Evolutionary conservation across 2,329 filamentous ascomycete genomes (phyloP).

Genomic region (Talaromyces rugulosus): DNA sequence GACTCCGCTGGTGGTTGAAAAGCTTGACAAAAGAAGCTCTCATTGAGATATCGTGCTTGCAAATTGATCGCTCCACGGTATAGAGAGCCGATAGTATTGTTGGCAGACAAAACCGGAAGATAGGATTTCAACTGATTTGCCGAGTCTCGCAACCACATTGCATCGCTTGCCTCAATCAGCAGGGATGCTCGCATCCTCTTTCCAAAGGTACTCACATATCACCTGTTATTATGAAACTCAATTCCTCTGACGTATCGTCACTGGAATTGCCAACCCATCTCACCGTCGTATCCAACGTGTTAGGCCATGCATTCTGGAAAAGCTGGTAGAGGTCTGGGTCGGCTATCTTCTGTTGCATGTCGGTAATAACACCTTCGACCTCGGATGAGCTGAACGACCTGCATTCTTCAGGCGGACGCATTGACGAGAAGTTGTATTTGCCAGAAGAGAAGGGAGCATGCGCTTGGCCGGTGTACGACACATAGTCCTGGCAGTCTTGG

Average conservation of each 20-base stretch:
- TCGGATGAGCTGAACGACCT: not conserved
- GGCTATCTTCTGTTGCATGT: not conserved
- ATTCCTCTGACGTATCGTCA: not conserved
- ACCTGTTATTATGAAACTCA: not conserved
- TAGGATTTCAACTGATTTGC: not conserved
- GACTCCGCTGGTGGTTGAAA: slow-evolving; percentile 1
- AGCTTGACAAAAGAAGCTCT: not conserved
- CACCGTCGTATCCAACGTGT: not conserved
- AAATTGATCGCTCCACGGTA: not conserved
- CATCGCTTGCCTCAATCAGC: not conserved
- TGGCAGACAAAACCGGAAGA: not conserved
- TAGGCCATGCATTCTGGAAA: not conserved
- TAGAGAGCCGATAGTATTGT: not conserved
- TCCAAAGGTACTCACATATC: not conserved
- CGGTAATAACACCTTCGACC: not conserved
- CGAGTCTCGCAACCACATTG: slow-evolving; percentile 1
- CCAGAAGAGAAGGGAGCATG: not conserved
- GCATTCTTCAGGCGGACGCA: not conserved
- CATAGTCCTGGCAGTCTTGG: too few relatives aligned
- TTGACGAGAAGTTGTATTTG: not conserved
- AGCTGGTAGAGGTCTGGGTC: slow-evolving; percentile 1
- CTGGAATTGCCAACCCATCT: not conserved
- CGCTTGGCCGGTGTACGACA: too few relatives aligned
- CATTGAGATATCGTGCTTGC: not conserved
- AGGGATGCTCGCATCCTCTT: too few relatives aligned